A percentile compares a stretch with the other conserved stretches of the same genome.
Evolutionary conservation across 2,329 filamentous ascomycete genomes (phyloP).

Genomic region (Karstenula rhodostoma): DNA sequence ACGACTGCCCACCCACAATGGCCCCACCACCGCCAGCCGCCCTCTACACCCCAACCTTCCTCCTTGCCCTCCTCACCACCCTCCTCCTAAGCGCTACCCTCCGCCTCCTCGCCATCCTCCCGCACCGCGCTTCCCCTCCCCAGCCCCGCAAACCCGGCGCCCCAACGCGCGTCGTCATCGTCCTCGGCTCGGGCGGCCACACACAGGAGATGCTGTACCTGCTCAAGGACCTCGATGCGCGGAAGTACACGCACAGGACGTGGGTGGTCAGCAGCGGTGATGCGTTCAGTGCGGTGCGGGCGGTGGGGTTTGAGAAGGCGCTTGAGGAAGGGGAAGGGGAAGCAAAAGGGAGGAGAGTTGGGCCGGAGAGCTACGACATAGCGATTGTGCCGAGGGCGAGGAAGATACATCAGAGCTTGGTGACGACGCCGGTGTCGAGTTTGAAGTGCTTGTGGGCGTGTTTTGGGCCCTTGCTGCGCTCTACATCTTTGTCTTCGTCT

Average conservation of each 20-base stretch:
- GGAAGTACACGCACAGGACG: slow-evolving; percentile 69
- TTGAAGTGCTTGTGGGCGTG: slow-evolving; percentile 71
- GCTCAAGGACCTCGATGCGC: slow-evolving; percentile 65
- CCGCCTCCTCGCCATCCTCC: slow-evolving; percentile 53
- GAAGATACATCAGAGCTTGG: slow-evolving; percentile 79
- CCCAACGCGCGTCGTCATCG: slow-evolving; percentile 73
- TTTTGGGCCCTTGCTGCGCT: slow-evolving; percentile 60
- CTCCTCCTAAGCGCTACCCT: slow-evolving; percentile 44
- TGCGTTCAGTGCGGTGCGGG: slow-evolving; percentile 70
- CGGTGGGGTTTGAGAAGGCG: slow-evolving; percentile 68
- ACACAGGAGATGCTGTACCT: slow-evolving; percentile 94
- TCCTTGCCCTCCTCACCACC: slow-evolving; percentile 45
- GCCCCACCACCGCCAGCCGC: slow-evolving; percentile 20
- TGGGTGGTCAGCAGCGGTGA: slow-evolving; percentile 86
- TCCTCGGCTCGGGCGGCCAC: slow-evolving; percentile 93
- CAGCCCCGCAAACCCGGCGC: slow-evolving; percentile 34
- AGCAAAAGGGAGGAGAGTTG: slow-evolving; percentile 18
- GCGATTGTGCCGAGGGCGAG: slow-evolving; percentile 77
- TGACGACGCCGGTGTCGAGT: slow-evolving; percentile 75
- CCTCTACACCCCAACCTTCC: slow-evolving; percentile 37
- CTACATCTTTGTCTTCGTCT: slow-evolving; percentile 18
- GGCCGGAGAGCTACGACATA: slow-evolving; percentile 65
- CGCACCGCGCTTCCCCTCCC: slow-evolving; percentile 25
- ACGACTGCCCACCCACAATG: slow-evolving; percentile 16
- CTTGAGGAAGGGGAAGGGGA: slow-evolving; percentile 24